These are phyloP conservation scores for Gautieria morchelliformis DNA, from an alignment of 768 basidiomycete genomes.

Conservation along the genomic window DNA sequence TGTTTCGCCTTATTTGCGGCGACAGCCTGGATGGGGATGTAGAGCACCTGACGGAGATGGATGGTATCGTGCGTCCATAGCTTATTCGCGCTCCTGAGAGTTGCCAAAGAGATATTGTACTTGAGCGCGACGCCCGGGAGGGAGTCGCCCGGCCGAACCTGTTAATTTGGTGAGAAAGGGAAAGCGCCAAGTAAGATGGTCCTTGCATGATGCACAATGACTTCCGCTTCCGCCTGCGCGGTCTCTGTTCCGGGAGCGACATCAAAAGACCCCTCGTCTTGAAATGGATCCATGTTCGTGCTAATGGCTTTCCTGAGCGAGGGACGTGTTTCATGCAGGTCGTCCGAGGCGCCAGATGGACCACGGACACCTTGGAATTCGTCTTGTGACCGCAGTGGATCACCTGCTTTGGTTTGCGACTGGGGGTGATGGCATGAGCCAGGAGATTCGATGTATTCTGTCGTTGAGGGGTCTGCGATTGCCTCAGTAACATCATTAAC, in stretches of 20 bases:
- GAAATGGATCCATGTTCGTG: not conserved
- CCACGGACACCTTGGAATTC: not conserved
- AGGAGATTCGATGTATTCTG: not conserved
- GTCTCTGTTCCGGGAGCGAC: too few species aligned
- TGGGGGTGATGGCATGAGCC: not conserved
- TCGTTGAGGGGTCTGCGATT: not conserved
- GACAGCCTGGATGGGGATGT: conserved; percentile 48
- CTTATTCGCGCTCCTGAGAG: conserved; percentile 81
- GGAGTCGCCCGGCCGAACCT: conserved; percentile 72
- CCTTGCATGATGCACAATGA: conserved; percentile 5
- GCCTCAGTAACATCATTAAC: not conserved
- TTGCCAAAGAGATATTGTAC: conserved; percentile 78
- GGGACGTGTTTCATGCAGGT: conserved; percentile 1
- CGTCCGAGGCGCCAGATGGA: not conserved
- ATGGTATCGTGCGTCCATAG: conserved; percentile 92
- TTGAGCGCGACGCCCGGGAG: conserved; percentile 81
- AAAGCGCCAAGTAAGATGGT: not conserved
- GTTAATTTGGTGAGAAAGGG: not conserved
- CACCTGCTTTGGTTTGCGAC: not conserved
- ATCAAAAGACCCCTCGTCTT: not conserved
- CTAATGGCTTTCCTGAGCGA: not conserved
- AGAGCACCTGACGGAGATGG: conserved; percentile 73
- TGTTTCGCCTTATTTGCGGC: not conserved
- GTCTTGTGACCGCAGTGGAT: not conserved
- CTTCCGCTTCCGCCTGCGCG: not conserved